A percentile compares a stretch with the other conserved stretches of the same genome.
Conservation (phyloP, 179 eudicot species). For the Sideroxylon spinosum region DNA sequence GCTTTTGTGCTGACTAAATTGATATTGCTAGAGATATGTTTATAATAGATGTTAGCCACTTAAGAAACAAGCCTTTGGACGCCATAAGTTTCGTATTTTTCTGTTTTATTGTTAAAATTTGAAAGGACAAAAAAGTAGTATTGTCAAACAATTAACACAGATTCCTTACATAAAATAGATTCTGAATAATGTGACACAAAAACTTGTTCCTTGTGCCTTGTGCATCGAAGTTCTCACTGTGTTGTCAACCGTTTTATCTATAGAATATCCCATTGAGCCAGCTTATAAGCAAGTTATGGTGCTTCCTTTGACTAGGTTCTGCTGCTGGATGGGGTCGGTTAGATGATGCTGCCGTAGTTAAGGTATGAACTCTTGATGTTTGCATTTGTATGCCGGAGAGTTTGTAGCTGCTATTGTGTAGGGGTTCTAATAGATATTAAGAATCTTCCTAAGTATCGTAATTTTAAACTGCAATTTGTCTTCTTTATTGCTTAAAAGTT, state of each 20-base stretch:
- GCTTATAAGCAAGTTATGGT: constrained; percentile 9
- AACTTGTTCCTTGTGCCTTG: not conserved
- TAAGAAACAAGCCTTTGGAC: not conserved
- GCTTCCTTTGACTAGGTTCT: constrained; percentile 59
- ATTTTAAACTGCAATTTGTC: too few species aligned
- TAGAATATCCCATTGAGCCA: not conserved
- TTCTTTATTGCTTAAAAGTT: too few species aligned
- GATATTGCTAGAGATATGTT: not conserved
- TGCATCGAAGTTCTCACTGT: not conserved
- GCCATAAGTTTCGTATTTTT: not conserved
- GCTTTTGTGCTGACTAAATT: not conserved
- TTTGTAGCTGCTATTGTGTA: too few species aligned
- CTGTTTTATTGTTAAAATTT: not conserved
- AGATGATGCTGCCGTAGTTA: constrained; percentile 96
- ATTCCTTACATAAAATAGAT: not conserved
- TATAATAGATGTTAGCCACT: not conserved
- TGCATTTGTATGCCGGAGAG: not conserved
- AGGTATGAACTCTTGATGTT: constrained; percentile 43
- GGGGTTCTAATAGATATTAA: too few species aligned
- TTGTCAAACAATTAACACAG: not conserved
- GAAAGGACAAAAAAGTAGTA: not conserved
- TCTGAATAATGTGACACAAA: not conserved
- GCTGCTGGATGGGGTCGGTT: constrained; percentile 99
- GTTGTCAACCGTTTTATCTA: not conserved
- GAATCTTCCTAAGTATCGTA: too few species aligned